Conservation (phyloP, 306 rosid species). For the Cucumis sativus region DNA sequence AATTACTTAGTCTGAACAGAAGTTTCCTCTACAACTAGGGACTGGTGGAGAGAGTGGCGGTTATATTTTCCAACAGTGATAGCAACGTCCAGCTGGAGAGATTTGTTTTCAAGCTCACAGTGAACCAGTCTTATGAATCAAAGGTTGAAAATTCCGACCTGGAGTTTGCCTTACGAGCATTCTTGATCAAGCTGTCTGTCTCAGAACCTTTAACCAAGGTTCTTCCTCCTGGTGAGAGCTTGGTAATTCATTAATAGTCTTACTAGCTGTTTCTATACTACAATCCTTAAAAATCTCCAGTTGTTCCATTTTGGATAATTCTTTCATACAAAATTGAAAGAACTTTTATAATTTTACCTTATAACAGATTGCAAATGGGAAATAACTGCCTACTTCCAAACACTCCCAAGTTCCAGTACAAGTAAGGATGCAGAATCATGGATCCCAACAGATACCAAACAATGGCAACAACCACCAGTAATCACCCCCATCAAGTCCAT, state of each 20-base stretch:
- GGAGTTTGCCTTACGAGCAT: conserved; percentile 74
- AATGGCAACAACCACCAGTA: conserved; percentile 71
- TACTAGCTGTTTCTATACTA: neutral
- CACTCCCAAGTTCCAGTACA: conserved; percentile 42
- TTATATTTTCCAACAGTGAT: conserved; percentile 44
- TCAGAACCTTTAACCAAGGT: conserved; percentile 50
- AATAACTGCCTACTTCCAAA: conserved; percentile 52
- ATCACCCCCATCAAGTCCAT: conserved; percentile 63
- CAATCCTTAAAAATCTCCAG: neutral
- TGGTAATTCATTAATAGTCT: neutral
- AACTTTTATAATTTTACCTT: neutral
- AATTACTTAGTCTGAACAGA: neutral
- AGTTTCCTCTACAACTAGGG: conserved; percentile 31
- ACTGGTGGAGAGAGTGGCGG: conserved; percentile 68
- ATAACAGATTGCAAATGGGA: conserved; percentile 66
- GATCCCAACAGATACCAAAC: conserved; percentile 72
- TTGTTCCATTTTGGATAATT: conserved; percentile 11
- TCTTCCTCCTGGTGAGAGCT: conserved; percentile 47
- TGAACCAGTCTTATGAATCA: conserved; percentile 46
- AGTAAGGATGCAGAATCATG: conserved; percentile 54
- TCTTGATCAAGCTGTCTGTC: conserved; percentile 60
- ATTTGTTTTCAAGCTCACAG: conserved; percentile 54
- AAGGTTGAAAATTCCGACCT: conserved; percentile 47
- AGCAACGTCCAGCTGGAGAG: conserved; percentile 49
- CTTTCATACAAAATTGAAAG: neutral